These are phyloP conservation scores for Heliocybe sulcata DNA, from an alignment of 1,284 basidiomycete genomes.

Conservation along the genomic window DNA sequence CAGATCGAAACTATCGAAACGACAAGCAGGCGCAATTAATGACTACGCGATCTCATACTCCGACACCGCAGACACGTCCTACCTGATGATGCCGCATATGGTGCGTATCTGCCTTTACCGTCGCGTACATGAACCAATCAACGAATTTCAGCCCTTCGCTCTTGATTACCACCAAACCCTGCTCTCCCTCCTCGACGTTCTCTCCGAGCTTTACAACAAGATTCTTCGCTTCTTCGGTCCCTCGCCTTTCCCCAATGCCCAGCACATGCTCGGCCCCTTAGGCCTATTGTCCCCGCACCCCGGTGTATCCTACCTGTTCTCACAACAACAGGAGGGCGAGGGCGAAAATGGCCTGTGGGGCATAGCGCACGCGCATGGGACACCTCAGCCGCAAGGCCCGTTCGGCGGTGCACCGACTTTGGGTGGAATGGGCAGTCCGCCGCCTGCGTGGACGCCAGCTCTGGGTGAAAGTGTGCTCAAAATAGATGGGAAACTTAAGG, in stretches of 20 bases:
- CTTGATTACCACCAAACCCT: constrained; percentile 84
- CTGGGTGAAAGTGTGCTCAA: constrained; percentile 72
- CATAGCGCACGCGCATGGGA: constrained; percentile 49
- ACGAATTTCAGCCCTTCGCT: constrained; percentile 58
- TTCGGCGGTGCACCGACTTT: neutral
- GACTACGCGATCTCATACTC: constrained; percentile 56
- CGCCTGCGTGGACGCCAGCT: constrained; percentile 50
- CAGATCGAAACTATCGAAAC: constrained; percentile 44
- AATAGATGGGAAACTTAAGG: constrained; percentile 78
- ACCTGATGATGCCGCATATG: constrained; percentile 70
- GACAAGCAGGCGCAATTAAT: constrained; percentile 41
- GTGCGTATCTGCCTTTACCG: constrained; percentile 29
- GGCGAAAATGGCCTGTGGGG: constrained; percentile 56
- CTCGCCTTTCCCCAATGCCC: constrained; percentile 57
- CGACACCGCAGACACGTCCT: constrained; percentile 60
- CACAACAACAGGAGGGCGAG: constrained; percentile 24
- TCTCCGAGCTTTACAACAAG: constrained; percentile 83
- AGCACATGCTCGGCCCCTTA: constrained; percentile 72
- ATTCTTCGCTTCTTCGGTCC: constrained; percentile 74
- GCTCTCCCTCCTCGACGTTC: constrained; percentile 77
- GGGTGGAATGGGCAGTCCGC: constrained; percentile 33
- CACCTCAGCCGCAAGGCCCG: constrained; percentile 4
- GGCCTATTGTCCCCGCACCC: constrained; percentile 68
- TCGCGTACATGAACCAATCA: neutral
- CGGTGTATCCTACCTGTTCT: constrained; percentile 74